These are phyloP conservation scores for Kickxella alabastrina DNA, from an alignment of 192 early-diverging fungal genomes.

Conservation along the genomic window DNA sequence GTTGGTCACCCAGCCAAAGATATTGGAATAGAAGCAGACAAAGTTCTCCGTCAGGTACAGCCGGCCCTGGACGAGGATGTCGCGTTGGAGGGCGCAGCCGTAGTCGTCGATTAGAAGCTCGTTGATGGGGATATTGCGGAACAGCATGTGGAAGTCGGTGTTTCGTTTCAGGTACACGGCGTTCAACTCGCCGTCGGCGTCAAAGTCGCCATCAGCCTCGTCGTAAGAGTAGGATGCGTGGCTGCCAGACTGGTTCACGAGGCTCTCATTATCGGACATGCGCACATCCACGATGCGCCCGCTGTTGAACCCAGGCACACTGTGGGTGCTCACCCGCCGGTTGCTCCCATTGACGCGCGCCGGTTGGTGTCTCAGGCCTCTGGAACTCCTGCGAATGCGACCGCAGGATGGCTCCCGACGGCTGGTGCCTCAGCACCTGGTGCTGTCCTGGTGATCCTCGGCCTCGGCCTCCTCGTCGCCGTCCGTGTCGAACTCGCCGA, in stretches of 20 bases:
- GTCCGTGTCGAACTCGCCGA: constrained; percentile 42
- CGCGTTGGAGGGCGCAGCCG: constrained; percentile 83
- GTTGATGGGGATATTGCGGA: constrained; percentile 53
- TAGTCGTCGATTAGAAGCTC: constrained; percentile 62
- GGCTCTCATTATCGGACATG: constrained; percentile 16
- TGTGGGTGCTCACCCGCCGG: constrained; percentile 39
- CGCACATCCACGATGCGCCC: no score
- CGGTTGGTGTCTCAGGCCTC: background rate
- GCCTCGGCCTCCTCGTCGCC: constrained; percentile 26
- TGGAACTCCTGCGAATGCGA: constrained; percentile 18
- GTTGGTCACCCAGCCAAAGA: constrained; percentile 86
- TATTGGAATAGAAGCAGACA: constrained; percentile 83
- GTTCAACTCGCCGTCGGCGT: constrained; percentile 40
- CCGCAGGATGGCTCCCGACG: constrained; percentile 30
- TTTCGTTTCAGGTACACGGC: constrained; percentile 55
- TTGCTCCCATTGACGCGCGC: constrained; percentile 4
- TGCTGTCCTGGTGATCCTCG: constrained; percentile 18
- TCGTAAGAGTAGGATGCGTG: constrained; percentile 4
- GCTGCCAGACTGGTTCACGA: background rate
- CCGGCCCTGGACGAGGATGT: constrained; percentile 82
- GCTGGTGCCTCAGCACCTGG: background rate
- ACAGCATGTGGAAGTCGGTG: constrained; percentile 53
- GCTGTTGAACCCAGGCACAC: constrained; percentile 24
- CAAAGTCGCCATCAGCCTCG: constrained; percentile 26
- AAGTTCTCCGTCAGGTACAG: constrained; percentile 77